Conservation (phyloP, 2,329 filamentous ascomycete species). For the Atkinsonella texensis region DNA sequence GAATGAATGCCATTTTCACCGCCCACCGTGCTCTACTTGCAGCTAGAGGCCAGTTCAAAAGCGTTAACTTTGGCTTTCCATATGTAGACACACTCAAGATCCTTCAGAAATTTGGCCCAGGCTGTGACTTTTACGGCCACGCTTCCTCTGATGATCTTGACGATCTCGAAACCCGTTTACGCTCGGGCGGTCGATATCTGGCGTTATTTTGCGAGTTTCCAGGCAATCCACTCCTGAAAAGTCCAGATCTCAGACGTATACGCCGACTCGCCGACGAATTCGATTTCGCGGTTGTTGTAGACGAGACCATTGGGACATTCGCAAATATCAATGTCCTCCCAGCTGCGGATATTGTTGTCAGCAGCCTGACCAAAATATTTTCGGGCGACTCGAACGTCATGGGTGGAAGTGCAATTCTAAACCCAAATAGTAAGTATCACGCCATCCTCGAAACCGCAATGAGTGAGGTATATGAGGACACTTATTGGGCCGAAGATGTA, state of each 20-base stretch:
- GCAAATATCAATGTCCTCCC: constrained; percentile 89
- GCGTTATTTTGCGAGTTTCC: constrained; percentile 92
- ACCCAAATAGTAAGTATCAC: constrained; percentile 61
- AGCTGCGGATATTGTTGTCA: constrained; percentile 83
- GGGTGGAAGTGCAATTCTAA: constrained; percentile 65
- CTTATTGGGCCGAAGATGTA: constrained; percentile 87
- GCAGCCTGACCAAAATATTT: constrained; percentile 93
- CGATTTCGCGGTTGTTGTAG: constrained; percentile 81
- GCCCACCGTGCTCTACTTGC: constrained; percentile 63
- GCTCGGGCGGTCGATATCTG: constrained; percentile 62
- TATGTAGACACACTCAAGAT: constrained; percentile 97
- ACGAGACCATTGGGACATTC: constrained; percentile 95
- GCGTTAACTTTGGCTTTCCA: constrained; percentile 90
- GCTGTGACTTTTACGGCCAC: constrained; percentile 77
- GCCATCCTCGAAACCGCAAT: constrained; percentile 53
- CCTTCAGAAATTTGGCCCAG: constrained; percentile 84
- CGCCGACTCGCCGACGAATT: constrained; percentile 67
- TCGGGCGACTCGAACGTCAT: constrained; percentile 97
- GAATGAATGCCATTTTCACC: constrained; percentile 94
- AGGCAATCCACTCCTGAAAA: constrained; percentile 76
- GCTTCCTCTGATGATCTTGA: constrained; percentile 69
- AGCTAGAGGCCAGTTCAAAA: constrained; percentile 53
- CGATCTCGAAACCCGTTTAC: constrained; percentile 62
- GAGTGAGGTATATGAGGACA: constrained; percentile 63
- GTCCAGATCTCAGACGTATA: constrained; percentile 76